Percentiles rank a stretch among this genome's conserved stretches.
phyloP scores from a whole-genome alignment of 73 alveolate species.

The Uronychia binucleata region DNA sequence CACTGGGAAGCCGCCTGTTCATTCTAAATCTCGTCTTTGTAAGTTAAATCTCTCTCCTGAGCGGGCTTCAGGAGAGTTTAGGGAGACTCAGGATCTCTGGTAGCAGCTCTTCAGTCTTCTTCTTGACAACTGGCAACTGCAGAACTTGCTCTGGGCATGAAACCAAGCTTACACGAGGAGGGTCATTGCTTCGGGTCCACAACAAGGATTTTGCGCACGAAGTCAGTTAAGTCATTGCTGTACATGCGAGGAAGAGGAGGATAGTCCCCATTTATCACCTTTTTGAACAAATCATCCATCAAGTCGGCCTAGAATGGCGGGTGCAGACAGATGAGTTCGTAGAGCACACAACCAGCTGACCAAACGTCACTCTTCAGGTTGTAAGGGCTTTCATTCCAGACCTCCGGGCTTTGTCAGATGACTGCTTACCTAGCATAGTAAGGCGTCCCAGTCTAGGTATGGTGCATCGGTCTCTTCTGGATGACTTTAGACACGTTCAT shows the following conservation, averaged over 20 bases:
- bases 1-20: neutral
- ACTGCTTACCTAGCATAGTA: constrained; percentile 76
- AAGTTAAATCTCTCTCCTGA: neutral
- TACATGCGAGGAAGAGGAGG: constrained; percentile 56
- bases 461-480: constrained; percentile 63
- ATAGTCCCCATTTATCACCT: constrained; percentile 74
- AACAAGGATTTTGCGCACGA: constrained; percentile 50
- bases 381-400: constrained; percentile 80
- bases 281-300: constrained; percentile 69
- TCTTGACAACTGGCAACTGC: neutral
- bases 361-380: constrained; percentile 77
- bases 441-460: constrained; percentile 91
- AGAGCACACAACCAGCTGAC: constrained; percentile 78
- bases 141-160: neutral
- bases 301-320: constrained; percentile 74
- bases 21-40: neutral
- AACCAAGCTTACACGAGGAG: neutral
- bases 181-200: constrained; percentile 71
- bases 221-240: constrained; percentile 54
- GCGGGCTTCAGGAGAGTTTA: neutral
- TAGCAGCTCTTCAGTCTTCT: neutral
- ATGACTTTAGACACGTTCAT: constrained; percentile 90
- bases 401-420: constrained; percentile 52
- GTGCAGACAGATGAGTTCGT: constrained; percentile 64
- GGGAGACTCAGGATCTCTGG: neutral